Evolutionary conservation across 352 stramenopile genomes (phyloP).

Genomic region (Phytophthora niederhauseri): DNA sequence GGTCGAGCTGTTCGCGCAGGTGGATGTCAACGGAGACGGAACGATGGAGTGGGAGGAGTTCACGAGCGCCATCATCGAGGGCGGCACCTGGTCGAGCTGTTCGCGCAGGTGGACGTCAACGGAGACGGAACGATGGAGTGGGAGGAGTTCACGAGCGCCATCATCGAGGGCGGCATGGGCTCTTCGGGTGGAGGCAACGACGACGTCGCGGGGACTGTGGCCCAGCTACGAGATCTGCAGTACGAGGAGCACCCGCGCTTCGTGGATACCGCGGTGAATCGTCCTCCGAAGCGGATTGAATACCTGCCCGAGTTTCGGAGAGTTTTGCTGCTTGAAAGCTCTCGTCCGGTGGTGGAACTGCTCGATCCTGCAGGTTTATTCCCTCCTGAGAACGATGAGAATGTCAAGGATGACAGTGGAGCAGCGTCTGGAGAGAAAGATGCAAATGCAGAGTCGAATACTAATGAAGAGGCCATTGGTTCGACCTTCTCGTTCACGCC

Average conservation of each 20-base stretch:
- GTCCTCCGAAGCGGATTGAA: slow-evolving; percentile 63
- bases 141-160: slow-evolving; percentile 85
- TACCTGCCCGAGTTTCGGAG: slow-evolving; percentile 63
- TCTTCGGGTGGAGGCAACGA: slow-evolving; percentile 25
- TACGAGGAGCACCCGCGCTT: slow-evolving; percentile 75
- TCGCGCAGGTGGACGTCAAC: slow-evolving; percentile 80
- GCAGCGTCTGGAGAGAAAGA: slow-evolving; percentile 16
- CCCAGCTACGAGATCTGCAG: slow-evolving; percentile 66
- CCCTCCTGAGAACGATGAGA: slow-evolving; percentile 37
- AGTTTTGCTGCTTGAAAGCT: slow-evolving; percentile 66
- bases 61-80: slow-evolving; percentile 81
- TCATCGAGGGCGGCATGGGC: slow-evolving; percentile 83
- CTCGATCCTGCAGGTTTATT: slow-evolving; percentile 57
- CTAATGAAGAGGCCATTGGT: slow-evolving; percentile 11
- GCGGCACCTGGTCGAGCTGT: slow-evolving; percentile 83
- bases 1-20: slow-evolving; percentile 77
- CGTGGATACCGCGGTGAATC: slow-evolving; percentile 51
- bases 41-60: slow-evolving; percentile 89
- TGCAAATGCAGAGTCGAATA: neutral
- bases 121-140: slow-evolving; percentile 82
- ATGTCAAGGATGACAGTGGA: slow-evolving; percentile 6
- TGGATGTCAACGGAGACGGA: slow-evolving; percentile 81
- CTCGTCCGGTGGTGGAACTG: slow-evolving; percentile 72
- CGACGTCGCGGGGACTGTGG: slow-evolving; percentile 39
- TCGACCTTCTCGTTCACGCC: slow-evolving; percentile 38